phyloP scores from a whole-genome alignment of 2,329 filamentous ascomycete species.

The Coniochaeta sp. region DNA sequence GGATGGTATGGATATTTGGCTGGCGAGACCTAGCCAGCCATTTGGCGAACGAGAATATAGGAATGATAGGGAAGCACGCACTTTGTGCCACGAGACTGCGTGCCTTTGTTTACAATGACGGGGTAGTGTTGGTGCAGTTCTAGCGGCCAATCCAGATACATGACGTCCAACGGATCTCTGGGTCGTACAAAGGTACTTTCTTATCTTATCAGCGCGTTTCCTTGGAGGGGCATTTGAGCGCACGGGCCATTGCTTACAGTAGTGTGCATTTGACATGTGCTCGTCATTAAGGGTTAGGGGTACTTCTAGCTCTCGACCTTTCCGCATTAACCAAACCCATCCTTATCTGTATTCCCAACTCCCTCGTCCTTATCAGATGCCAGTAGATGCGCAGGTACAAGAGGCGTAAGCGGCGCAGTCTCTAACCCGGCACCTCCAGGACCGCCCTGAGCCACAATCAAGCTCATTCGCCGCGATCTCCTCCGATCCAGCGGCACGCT shows the following conservation, averaged over 20 bases:
- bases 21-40: slow-evolving; percentile 8
- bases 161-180: slow-evolving; percentile 9
- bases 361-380: slow-evolving; percentile 4
- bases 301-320: too few relatives aligned
- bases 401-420: slow-evolving; percentile 22
- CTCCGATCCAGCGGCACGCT: slow-evolving; percentile 50
- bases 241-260: background rate
- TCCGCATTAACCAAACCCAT: slow-evolving; percentile 22
- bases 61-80: slow-evolving; percentile 16
- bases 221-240: background rate
- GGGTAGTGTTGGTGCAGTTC: background rate
- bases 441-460: slow-evolving; percentile 31
- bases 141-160: background rate
- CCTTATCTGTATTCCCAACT: slow-evolving; percentile 7
- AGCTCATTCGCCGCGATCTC: slow-evolving; percentile 47
- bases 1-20: background rate
- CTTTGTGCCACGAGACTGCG: slow-evolving; percentile 8
- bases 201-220: slow-evolving; percentile 14
- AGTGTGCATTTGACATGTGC: background rate
- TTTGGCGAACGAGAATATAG: slow-evolving; percentile 18
- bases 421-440: slow-evolving; percentile 18
- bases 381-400: slow-evolving; percentile 9
- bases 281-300: too few relatives aligned
- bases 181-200: slow-evolving; percentile 1
- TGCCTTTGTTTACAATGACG: background rate